Percentiles rank a stretch among this genome's conserved stretches.
Evolutionary conservation across 2,329 filamentous ascomycete species (phyloP).

Genomic region (Pseudogymnoascus pannorum): DNA sequence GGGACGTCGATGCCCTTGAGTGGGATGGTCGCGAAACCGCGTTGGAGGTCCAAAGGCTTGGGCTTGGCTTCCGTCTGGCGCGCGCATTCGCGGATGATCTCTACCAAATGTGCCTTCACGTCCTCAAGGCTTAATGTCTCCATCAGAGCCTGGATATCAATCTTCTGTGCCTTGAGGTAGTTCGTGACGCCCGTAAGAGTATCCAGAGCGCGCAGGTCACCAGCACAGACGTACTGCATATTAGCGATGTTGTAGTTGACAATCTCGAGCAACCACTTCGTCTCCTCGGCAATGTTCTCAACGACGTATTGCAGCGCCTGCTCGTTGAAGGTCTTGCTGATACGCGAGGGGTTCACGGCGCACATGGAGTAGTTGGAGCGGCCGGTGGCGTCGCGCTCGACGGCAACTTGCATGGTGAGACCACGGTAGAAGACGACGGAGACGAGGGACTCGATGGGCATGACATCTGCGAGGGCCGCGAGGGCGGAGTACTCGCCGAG

Average conservation of each 20-base stretch:
- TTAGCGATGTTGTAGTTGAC: conserved; percentile 90
- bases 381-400: conserved; percentile 87
- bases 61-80: conserved; percentile 86
- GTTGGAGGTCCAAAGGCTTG: conserved; percentile 78
- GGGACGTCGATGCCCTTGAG: conserved; percentile 96
- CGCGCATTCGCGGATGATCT: conserved; percentile 85
- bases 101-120: conserved; percentile 78
- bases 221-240: conserved; percentile 68
- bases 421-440: conserved; percentile 99
- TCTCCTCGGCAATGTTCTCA: conserved; percentile 88
- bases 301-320: conserved; percentile 95
- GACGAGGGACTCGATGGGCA: conserved; percentile 98
- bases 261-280: conserved; percentile 93
- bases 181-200: conserved; percentile 66
- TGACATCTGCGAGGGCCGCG: conserved; percentile 91
- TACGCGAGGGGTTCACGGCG: conserved; percentile 95
- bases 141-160: conserved; percentile 92
- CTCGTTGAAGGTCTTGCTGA: conserved; percentile 98
- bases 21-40: conserved; percentile 94
- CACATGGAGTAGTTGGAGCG: conserved; percentile 99
- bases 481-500: conserved; percentile 97
- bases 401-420: conserved; percentile 97
- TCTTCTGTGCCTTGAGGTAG: conserved; percentile 92
- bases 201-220: conserved; percentile 64
- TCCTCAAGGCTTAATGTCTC: conserved; percentile 80